Base-by-base conservation (phyloP, 352 stramenopile genomes). In the Vaucheria bursata region DNA sequence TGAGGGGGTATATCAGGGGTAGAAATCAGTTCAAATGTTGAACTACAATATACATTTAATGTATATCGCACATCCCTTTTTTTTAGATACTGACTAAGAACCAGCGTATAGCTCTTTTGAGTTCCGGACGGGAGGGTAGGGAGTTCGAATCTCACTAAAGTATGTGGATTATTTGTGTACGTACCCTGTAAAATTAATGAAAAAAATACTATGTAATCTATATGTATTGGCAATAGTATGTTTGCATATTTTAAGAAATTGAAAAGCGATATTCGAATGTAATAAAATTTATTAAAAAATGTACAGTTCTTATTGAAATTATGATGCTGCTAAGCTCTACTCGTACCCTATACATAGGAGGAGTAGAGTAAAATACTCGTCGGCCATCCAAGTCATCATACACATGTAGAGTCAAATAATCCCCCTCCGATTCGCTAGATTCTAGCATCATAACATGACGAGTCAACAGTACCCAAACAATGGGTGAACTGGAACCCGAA, bases 121-220 rank as follows among this genome's bases (percentile, higher is more conserved):
- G 64, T 2, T 71, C n/a, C 64, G 12, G 25, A 8, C 35, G 64
- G 33, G 2, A 7, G 70, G 36, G 32, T 36, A 33, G 53, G 40
- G 4, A 75, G 75, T 74, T 95, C 88, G 35, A 95, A 82, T 40
- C 89, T 91, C n/a, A 94, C 85, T 33, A 97, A 87, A 0, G 88
- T 92, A 83, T 97, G 90, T 0, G 91, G 91, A 59, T 96, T 96
- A 81, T 96, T 96, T 80, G 88, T 94, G 87, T 97, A 97, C 2
- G 74, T 74, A 1, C 78, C 78, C 35, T 72, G 31, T 34, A 12
- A 12, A 12, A 12, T 50, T 12, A 50, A 50, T 12, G 39, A 12
- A 5, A 50, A 5, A 50, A 5, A 50, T 12, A 50, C 39, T 12
- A 50, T 12, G 39, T 50, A 50, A 5, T 12, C 5, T 12, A 50